Evolutionary conservation across 2,329 filamentous ascomycete genomes (phyloP).

Genomic region (Xylaria sp.): DNA sequence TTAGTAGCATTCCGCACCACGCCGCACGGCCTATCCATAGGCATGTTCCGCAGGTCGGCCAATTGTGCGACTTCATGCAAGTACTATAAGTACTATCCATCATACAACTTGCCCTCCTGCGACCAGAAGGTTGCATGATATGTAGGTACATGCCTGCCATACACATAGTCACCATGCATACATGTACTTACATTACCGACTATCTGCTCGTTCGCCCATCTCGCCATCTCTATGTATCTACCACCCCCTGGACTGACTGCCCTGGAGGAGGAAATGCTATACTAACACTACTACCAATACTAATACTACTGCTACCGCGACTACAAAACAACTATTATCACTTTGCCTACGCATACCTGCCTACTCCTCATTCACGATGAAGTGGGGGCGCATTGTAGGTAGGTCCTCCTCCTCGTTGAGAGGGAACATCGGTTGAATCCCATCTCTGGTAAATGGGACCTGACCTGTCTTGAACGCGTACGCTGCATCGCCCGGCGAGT

Average conservation of each 20-base stretch:
- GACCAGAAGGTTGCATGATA: conserved; percentile 36
- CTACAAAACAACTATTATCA: neutral
- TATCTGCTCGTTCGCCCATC: conserved; percentile 13
- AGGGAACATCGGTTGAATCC: neutral
- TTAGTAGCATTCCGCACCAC: conserved; percentile 38
- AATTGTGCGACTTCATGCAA: conserved; percentile 37
- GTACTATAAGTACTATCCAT: conserved; percentile 25
- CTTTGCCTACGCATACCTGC: neutral
- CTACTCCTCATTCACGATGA: conserved; percentile 12
- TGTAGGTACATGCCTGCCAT: conserved; percentile 38
- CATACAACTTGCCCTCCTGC: conserved; percentile 27
- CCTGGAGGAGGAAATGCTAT: conserved; percentile 1
- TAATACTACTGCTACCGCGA: neutral
- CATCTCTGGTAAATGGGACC: conserved; percentile 4
- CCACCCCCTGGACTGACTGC: conserved; percentile 17
- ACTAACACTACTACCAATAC: conserved; percentile 1
- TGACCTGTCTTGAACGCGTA: neutral
- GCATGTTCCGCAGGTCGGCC: conserved; percentile 37
- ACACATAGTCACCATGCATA: conserved; percentile 35
- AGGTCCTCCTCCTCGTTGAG: neutral
- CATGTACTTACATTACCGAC: conserved; percentile 30
- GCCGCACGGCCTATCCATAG: conserved; percentile 37
- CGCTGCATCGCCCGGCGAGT: conserved; percentile 13
- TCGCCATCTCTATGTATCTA: neutral
- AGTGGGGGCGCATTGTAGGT: conserved; percentile 11